Percentiles rank a stretch among this genome's conserved stretches.
These are phyloP conservation scores for Xerocomus spinulosus DNA, from an alignment of 768 basidiomycete genomes.

Conservation along the genomic window DNA sequence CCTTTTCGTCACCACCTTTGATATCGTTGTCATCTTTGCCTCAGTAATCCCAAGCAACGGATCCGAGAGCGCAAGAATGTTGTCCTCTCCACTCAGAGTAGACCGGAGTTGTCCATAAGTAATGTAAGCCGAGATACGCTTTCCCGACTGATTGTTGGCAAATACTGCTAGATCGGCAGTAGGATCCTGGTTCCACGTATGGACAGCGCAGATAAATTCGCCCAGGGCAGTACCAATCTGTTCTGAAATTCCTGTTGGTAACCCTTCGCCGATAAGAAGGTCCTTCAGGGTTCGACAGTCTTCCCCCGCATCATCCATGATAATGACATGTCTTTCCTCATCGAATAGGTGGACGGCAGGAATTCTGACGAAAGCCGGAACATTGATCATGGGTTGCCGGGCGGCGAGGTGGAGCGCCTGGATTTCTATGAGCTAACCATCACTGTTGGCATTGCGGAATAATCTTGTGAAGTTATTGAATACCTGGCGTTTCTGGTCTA, in stretches of 20 bases:
- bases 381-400: constrained; percentile 27
- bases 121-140: constrained; percentile 35
- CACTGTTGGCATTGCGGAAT: constrained; percentile 13
- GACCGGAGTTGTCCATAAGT: constrained; percentile 44
- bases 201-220: constrained; percentile 49
- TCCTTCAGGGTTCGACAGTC: constrained; percentile 36
- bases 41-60: constrained; percentile 40
- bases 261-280: constrained; percentile 34
- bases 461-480: constrained; percentile 1
- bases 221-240: constrained; percentile 53
- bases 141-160: constrained; percentile 37
- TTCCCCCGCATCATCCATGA: constrained; percentile 61
- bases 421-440: constrained; percentile 41
- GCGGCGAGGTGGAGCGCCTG: constrained; percentile 46
- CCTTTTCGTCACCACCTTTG: constrained; percentile 29
- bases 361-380: constrained; percentile 40
- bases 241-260: constrained; percentile 28
- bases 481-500: constrained; percentile 55
- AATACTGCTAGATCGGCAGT: constrained; percentile 34
- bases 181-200: constrained; percentile 40
- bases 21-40: constrained; percentile 33
- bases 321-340: constrained; percentile 42
- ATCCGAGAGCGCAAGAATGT: constrained; percentile 35
- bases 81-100: constrained; percentile 32
- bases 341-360: constrained; percentile 52